A percentile compares a stretch with the other conserved stretches of the same genome.
Evolutionary conservation across 108 stramenopile genomes (phyloP).

Genomic region (Poteriospumella lacustris): DNA sequence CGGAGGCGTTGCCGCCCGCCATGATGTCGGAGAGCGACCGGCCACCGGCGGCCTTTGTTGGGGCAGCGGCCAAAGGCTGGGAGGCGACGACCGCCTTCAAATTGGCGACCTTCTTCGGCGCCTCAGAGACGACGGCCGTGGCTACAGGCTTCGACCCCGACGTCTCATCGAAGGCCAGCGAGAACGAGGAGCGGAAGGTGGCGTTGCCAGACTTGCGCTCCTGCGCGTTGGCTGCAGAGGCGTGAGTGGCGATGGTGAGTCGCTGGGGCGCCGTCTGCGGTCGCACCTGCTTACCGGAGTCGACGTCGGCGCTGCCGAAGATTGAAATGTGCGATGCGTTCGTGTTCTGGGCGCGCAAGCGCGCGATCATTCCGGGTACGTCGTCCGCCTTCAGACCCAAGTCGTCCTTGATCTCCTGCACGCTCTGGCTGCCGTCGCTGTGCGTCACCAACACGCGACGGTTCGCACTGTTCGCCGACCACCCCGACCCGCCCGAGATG

Average conservation of each 20-base stretch:
- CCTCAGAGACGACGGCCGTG: neutral
- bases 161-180: neutral
- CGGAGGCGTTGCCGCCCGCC: neutral
- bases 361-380: neutral
- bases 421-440: constrained; percentile 30
- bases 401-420: constrained; percentile 38
- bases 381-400: constrained; percentile 30
- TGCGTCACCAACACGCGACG: constrained; percentile 39
- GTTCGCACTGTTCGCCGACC: constrained; percentile 35
- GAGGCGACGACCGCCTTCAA: neutral
- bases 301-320: neutral
- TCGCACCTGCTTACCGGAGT: neutral
- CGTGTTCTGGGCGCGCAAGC: neutral
- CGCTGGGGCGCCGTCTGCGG: neutral
- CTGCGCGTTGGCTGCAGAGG: neutral
- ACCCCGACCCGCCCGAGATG: constrained; percentile 35
- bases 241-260: neutral
- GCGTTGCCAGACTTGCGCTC: neutral
- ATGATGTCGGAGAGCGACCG: neutral
- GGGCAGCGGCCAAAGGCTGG: too few species aligned
- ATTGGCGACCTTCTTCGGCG: neutral
- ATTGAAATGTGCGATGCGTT: neutral
- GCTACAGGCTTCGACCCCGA: neutral
- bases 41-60: neutral
- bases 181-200: neutral